A percentile compares a stretch with the other conserved stretches of the same genome.
phyloP scores from a whole-genome alignment of 2,329 filamentous ascomycete genomes.

The Graphilbum sp. region DNA sequence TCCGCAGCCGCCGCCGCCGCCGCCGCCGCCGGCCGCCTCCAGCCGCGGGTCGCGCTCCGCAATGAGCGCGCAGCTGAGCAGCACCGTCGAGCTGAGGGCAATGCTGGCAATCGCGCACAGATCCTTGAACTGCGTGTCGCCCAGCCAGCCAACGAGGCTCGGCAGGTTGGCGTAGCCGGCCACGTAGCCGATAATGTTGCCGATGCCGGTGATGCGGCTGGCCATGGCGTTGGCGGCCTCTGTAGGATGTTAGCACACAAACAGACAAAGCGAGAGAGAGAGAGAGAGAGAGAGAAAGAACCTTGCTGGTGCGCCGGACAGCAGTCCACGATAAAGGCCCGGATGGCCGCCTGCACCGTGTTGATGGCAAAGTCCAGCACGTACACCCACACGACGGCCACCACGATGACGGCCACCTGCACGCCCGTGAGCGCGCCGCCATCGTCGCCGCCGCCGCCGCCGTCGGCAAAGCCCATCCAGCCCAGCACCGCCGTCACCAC shows the following conservation, averaged over 20 bases:
- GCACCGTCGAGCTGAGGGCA: slow-evolving; percentile 50
- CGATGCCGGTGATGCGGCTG: slow-evolving; percentile 67
- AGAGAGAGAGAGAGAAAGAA: neutral
- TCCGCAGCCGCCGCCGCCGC: neutral
- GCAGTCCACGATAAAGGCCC: slow-evolving; percentile 87
- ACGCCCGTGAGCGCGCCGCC: slow-evolving; percentile 26
- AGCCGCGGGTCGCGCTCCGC: slow-evolving; percentile 65
- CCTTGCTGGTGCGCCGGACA: slow-evolving; percentile 76
- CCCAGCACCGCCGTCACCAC: slow-evolving; percentile 50
- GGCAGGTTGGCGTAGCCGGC: slow-evolving; percentile 75
- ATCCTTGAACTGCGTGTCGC: slow-evolving; percentile 81
- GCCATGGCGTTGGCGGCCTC: slow-evolving; percentile 92
- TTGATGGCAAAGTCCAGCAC: slow-evolving; percentile 90
- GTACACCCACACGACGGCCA: slow-evolving; percentile 78
- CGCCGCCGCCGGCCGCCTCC: slow-evolving; percentile 30
- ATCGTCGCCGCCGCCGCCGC: neutral
- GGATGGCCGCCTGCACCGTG: slow-evolving; percentile 81
- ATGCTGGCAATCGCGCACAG: slow-evolving; percentile 75
- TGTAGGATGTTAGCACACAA: slow-evolving; percentile 6
- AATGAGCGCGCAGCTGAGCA: slow-evolving; percentile 53
- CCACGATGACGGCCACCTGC: slow-evolving; percentile 50
- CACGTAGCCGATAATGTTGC: slow-evolving; percentile 81
- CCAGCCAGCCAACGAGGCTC: slow-evolving; percentile 59
- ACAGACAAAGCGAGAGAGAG: neutral
- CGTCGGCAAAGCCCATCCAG: neutral